These are phyloP conservation scores for Limtongia smithiae DNA, from an alignment of 805 yeast genomes.

Conservation along the genomic window DNA sequence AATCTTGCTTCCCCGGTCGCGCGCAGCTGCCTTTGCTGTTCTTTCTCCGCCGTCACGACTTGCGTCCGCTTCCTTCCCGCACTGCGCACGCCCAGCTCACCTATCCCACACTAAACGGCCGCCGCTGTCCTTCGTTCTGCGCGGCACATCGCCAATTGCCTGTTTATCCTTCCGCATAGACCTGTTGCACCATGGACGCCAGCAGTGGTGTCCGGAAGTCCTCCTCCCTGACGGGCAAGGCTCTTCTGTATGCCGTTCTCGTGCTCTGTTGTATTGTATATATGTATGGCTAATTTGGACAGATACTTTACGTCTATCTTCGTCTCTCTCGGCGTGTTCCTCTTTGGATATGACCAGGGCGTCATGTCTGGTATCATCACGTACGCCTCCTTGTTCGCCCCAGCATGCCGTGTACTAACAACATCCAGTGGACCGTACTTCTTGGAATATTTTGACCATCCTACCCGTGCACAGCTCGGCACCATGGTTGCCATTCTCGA, in stretches of 20 bases:
- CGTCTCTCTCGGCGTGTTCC: conserved; percentile 51
- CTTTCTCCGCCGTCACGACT: no score
- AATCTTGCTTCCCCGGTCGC: no score
- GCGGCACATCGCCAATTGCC: no score
- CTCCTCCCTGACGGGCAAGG: conserved; percentile 14
- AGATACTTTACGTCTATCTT: conserved; percentile 43
- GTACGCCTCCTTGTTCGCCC: conserved; percentile 1
- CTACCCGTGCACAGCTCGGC: conserved; percentile 72
- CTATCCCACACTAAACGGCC: no score
- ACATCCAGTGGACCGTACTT: conserved; percentile 52
- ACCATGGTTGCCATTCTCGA: conserved; percentile 85
- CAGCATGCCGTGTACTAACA: background rate
- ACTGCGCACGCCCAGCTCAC: no score
- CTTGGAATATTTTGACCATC: conserved; percentile 64
- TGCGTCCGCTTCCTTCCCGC: no score
- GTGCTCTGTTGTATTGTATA: conserved; percentile 24
- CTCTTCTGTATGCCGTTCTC: conserved; percentile 37
- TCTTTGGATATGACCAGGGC: conserved; percentile 84
- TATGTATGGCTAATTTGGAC: no score
- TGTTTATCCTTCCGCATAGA: no score
- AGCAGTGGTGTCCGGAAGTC: conserved; percentile 1
- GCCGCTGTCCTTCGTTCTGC: no score
- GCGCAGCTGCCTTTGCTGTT: no score
- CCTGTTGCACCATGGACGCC: background rate
- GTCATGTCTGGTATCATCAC: conserved; percentile 85